A percentile compares a stretch with the other conserved stretches of the same genome.
These are phyloP conservation scores for Arctium lappa DNA, from an alignment of 129 eudicot genomes.

Conservation along the genomic window DNA sequence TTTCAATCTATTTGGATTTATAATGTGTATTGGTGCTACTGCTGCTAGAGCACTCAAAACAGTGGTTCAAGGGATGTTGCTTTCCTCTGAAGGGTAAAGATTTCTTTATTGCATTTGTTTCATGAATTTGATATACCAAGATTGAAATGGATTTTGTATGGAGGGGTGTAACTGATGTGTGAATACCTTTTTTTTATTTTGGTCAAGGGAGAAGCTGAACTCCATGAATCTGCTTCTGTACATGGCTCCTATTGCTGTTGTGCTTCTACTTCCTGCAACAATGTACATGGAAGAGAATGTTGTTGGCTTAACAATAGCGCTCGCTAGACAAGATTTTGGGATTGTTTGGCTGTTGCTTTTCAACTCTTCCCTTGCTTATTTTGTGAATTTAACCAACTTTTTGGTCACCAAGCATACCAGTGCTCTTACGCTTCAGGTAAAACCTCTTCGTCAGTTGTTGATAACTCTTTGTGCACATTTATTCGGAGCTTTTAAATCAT, in stretches of 20 bases:
- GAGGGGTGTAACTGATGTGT: slow-evolving; percentile 6
- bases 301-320: slow-evolving; percentile 33
- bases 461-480: neutral
- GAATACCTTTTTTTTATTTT: neutral
- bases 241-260: slow-evolving; percentile 92
- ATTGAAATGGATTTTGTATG: neutral
- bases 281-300: slow-evolving; percentile 52
- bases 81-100: slow-evolving; percentile 76
- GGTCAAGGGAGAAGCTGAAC: slow-evolving; percentile 67
- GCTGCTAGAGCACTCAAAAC: slow-evolving; percentile 92
- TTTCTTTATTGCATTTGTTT: neutral
- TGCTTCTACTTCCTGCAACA: slow-evolving; percentile 47
- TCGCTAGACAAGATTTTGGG: slow-evolving; percentile 33
- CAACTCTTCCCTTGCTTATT: slow-evolving; percentile 52
- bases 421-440: slow-evolving; percentile 56
- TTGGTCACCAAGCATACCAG: slow-evolving; percentile 65
- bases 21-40: slow-evolving; percentile 81
- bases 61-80: slow-evolving; percentile 79
- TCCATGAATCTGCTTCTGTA: slow-evolving; percentile 90
- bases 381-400: slow-evolving; percentile 53
- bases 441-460: neutral
- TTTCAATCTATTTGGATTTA: slow-evolving; percentile 76
- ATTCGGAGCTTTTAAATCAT: neutral
- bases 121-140: neutral
- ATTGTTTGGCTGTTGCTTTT: slow-evolving; percentile 43